phyloP scores from a whole-genome alignment of 371 early-diverging fungal species.

The Neoconidiobolus thromboides region DNA sequence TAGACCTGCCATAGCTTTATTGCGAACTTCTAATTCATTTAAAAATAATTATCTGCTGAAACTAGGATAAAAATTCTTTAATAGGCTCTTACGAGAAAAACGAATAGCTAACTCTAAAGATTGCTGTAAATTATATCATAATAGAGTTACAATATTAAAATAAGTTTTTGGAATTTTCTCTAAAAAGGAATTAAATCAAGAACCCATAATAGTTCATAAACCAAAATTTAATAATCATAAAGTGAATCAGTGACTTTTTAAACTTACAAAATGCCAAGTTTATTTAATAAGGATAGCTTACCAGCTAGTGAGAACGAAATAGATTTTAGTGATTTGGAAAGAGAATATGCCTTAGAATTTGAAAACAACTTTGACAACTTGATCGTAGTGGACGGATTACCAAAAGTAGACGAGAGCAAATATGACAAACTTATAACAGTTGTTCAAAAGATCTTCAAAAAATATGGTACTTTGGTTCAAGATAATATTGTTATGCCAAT shows the following conservation, averaged over 20 bases:
- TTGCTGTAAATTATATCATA: no score
- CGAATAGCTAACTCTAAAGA: no score
- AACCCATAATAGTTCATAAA: not conserved
- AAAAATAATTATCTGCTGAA: no score
- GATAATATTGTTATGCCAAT: conserved; percentile 78
- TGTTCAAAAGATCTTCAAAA: conserved; percentile 63
- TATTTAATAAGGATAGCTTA: not conserved
- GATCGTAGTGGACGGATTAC: conserved; percentile 81
- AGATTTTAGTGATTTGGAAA: conserved; percentile 83
- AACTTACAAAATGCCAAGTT: not conserved
- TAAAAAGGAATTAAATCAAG: not conserved
- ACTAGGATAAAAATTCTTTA: no score
- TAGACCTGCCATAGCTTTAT: no score
- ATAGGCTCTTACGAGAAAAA: no score
- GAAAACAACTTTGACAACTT: conserved; percentile 66
- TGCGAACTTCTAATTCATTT: no score
- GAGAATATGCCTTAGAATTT: conserved; percentile 38
- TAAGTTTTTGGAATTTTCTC: not conserved
- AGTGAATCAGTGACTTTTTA: no score
- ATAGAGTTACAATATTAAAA: not conserved
- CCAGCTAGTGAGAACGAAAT: conserved; percentile 34
- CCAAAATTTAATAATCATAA: not conserved
- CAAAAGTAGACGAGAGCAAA: conserved; percentile 74
- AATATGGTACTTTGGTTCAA: conserved; percentile 57
- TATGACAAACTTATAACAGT: conserved; percentile 61